Evolutionary conservation across 208 protist genomes (phyloP).

Genomic region (Phytomonas sp.): DNA sequence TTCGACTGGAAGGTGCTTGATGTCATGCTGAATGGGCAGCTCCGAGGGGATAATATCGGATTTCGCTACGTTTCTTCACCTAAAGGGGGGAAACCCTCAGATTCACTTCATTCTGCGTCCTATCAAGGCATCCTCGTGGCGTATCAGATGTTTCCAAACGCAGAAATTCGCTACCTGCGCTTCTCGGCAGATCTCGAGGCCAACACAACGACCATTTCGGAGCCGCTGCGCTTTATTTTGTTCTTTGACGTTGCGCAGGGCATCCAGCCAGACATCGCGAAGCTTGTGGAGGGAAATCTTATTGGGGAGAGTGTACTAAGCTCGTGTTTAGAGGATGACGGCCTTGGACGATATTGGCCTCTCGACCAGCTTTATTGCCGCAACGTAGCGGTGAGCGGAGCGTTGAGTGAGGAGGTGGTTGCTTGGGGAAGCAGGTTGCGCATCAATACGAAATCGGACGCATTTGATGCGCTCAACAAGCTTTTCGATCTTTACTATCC

Average conservation of each 20-base stretch:
- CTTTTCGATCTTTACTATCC: conserved; percentile 59
- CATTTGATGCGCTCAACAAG: conserved; percentile 33
- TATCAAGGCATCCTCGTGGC: conserved; percentile 56
- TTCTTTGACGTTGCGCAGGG: conserved; percentile 85
- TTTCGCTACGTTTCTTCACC: conserved; percentile 28
- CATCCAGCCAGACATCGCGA: conserved; percentile 44
- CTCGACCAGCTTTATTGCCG: conserved; percentile 69
- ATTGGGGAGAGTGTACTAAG: conserved; percentile 77
- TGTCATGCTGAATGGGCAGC: conserved; percentile 78
- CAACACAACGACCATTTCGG: neutral
- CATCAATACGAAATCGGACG: conserved; percentile 40
- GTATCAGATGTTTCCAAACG: conserved; percentile 36
- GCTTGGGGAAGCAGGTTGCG: conserved; percentile 39
- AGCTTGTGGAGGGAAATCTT: conserved; percentile 31
- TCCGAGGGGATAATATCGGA: conserved; percentile 83
- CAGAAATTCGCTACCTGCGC: conserved; percentile 40
- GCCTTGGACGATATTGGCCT: conserved; percentile 83
- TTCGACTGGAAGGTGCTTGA: conserved; percentile 80
- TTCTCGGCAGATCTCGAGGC: conserved; percentile 35
- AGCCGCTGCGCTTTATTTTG: conserved; percentile 50
- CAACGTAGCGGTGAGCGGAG: conserved; percentile 46
- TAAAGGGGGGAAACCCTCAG: too few relatives aligned
- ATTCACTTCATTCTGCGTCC: too few relatives aligned
- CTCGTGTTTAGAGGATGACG: conserved; percentile 79
- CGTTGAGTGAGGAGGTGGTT: conserved; percentile 26